Evolutionary conservation across 176 grass and related monocot genomes (phyloP).

Genomic region (Aegilops umbellulata): DNA sequence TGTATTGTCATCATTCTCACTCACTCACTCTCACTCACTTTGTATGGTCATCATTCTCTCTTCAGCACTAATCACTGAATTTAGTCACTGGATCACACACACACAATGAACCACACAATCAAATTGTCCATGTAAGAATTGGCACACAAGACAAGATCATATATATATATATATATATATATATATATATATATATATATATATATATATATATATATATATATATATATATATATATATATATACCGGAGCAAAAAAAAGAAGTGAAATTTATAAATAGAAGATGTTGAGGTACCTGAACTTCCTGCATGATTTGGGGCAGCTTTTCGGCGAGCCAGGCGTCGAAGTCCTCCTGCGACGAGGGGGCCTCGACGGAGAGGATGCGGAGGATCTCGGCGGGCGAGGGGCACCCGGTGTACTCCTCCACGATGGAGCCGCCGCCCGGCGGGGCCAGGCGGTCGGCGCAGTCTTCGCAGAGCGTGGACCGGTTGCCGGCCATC

Average conservation of each 20-base stretch:
- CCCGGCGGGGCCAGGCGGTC: not conserved
- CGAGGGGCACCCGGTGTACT: constrained; percentile 29
- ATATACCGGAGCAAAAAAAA: no score
- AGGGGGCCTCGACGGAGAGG: constrained; percentile 22
- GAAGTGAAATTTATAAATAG: not conserved
- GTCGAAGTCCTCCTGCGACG: not conserved
- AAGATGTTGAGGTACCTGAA: not conserved
- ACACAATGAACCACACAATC: not conserved
- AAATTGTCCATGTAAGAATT: not conserved
- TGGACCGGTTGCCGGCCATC: not conserved
- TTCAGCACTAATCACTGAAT: not conserved
- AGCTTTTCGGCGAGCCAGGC: constrained; percentile 13
- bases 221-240: no score
- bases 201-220: no score
- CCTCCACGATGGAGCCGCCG: not conserved
- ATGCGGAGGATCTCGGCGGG: not conserved
- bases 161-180: no score
- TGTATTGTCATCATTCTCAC: not conserved
- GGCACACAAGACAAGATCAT: not conserved
- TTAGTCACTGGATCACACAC: not conserved
- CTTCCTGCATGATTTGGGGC: not conserved
- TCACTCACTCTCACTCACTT: not conserved
- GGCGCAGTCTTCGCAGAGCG: constrained; percentile 25
- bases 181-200: no score
- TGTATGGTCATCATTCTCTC: no score